phyloP scores from a whole-genome alignment of 208 protist species.

The Lotmaria passim region DNA sequence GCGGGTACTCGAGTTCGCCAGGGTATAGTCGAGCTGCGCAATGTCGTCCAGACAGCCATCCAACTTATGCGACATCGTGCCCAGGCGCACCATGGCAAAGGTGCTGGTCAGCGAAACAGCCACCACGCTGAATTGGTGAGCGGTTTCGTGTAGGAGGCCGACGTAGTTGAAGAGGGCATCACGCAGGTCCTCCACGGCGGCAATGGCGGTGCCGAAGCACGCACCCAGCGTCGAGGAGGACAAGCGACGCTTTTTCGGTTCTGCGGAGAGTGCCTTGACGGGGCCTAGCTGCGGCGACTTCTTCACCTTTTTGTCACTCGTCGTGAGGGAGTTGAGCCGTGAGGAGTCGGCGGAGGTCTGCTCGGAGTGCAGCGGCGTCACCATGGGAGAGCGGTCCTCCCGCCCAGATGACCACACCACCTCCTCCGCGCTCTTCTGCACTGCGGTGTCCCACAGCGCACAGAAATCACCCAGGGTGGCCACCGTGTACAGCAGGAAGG shows the following conservation, averaged over 20 bases:
- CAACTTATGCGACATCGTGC: background rate
- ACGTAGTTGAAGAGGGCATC: slow-evolving; percentile 12
- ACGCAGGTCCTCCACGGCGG: slow-evolving; percentile 7
- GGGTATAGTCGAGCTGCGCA: background rate
- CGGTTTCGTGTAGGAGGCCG: background rate
- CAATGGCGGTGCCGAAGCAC: background rate
- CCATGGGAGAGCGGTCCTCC: background rate
- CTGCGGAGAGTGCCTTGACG: background rate
- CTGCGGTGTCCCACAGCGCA: slow-evolving; percentile 11
- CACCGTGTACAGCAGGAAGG: slow-evolving; percentile 17
- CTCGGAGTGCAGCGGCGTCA: background rate
- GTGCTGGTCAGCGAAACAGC: background rate
- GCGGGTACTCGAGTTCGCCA: background rate
- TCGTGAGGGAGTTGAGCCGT: background rate
- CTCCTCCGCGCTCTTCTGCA: slow-evolving; percentile 6
- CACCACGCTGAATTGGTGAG: background rate
- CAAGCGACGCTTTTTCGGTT: background rate
- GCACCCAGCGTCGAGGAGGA: background rate
- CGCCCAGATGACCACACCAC: slow-evolving; percentile 12
- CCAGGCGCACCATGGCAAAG: background rate
- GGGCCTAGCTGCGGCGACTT: background rate
- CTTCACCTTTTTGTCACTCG: background rate
- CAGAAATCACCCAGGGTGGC: slow-evolving; percentile 15
- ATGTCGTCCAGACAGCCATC: background rate
- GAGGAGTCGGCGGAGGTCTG: background rate